These are phyloP conservation scores for Penicillium crustosum DNA, from an alignment of 2,329 filamentous ascomycete genomes.

Conservation along the genomic window DNA sequence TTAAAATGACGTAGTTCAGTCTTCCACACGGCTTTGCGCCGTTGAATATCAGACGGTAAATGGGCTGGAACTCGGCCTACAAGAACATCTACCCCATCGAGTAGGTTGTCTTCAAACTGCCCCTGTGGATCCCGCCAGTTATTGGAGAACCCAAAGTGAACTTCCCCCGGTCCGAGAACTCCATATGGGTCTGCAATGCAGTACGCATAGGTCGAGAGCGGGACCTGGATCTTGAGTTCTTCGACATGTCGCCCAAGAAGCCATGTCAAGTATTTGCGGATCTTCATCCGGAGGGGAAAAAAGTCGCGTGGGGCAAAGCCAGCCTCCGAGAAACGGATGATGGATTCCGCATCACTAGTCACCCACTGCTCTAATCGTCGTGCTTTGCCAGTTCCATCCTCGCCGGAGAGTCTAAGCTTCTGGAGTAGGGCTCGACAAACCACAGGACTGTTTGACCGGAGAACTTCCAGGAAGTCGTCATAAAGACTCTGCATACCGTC, in stretches of 20 bases:
- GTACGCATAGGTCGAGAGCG: conserved; percentile 54
- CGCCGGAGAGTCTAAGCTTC: conserved; percentile 29
- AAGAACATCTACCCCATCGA: conserved; percentile 53
- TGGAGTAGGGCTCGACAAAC: conserved; percentile 40
- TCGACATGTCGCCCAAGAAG: conserved; percentile 47
- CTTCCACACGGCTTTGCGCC: conserved; percentile 50
- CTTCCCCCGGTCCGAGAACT: conserved; percentile 53
- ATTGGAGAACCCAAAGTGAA: conserved; percentile 56
- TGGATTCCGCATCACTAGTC: conserved; percentile 34
- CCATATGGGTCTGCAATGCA: conserved; percentile 59
- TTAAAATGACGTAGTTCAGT: conserved; percentile 54
- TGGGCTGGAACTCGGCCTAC: conserved; percentile 59
- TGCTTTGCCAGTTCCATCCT: conserved; percentile 23
- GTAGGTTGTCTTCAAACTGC: conserved; percentile 43
- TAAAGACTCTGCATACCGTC: conserved; percentile 38
- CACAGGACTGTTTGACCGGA: conserved; percentile 32
- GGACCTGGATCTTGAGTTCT: conserved; percentile 51
- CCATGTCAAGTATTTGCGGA: conserved; percentile 41
- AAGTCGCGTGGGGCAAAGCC: conserved; percentile 50
- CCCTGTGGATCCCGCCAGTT: conserved; percentile 40
- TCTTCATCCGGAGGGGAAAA: conserved; percentile 42
- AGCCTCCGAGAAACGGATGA: conserved; percentile 41
- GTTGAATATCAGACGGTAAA: conserved; percentile 61
- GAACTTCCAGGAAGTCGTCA: conserved; percentile 39
- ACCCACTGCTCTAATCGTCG: conserved; percentile 40